A percentile compares a stretch with the other conserved stretches of the same genome.
Conservation (phyloP, 1,284 basidiomycete genomes). For the Leccinum pallidistipes region DNA sequence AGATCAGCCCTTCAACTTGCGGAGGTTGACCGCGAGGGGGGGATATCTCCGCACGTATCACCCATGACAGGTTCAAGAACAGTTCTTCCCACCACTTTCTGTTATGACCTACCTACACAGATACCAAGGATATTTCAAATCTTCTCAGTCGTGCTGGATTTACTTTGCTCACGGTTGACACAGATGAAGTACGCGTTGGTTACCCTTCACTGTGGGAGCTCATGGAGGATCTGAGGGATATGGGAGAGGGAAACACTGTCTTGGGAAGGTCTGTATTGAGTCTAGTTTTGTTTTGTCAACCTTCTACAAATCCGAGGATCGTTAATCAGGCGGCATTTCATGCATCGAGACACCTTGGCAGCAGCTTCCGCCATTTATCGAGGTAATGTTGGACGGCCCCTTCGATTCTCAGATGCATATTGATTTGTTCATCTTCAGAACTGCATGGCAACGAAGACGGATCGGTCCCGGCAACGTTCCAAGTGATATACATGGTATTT, state of each 20-base stretch:
- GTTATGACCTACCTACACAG: slow-evolving; percentile 40
- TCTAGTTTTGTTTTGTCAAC: background rate
- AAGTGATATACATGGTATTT: slow-evolving; percentile 89
- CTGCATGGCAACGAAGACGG: slow-evolving; percentile 85
- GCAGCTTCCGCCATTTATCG: slow-evolving; percentile 94
- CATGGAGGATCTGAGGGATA: slow-evolving; percentile 88
- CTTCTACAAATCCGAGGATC: background rate
- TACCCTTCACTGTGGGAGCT: slow-evolving; percentile 98
- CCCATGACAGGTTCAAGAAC: slow-evolving; percentile 87
- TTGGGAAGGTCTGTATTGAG: slow-evolving; percentile 61
- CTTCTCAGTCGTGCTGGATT: slow-evolving; percentile 93
- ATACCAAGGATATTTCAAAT: slow-evolving; percentile 89
- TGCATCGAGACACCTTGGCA: slow-evolving; percentile 86
- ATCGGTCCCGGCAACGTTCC: slow-evolving; percentile 91
- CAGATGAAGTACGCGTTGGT: slow-evolving; percentile 88
- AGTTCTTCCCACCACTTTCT: background rate
- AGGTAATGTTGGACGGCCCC: slow-evolving; percentile 45
- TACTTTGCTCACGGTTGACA: slow-evolving; percentile 91
- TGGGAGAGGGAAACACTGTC: slow-evolving; percentile 97
- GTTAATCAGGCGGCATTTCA: slow-evolving; percentile 54
- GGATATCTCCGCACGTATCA: slow-evolving; percentile 92
- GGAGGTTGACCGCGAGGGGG: slow-evolving; percentile 92
- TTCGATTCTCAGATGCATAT: slow-evolving; percentile 4
- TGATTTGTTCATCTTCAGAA: slow-evolving; percentile 46
- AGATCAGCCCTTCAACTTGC: slow-evolving; percentile 90